Evolutionary conservation across 164 flowering plant species (phyloP), one percentile per base, ranked within the genome.

Genomic region (Annona squamosa): DNA sequence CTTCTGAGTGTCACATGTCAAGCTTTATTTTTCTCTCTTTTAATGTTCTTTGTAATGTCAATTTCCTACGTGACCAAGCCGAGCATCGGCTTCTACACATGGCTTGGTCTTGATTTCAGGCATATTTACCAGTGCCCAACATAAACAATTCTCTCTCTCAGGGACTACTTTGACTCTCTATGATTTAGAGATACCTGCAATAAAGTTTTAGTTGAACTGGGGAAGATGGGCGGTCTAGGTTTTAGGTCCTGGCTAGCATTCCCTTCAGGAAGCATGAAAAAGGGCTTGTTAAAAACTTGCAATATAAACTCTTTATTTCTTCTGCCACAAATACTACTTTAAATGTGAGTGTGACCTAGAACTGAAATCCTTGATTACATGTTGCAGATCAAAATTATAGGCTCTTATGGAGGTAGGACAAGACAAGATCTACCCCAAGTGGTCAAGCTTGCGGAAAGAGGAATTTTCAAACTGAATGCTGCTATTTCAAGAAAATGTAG

Each of bases 401-500:
- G 94, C 4, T 90, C 94, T 12, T 90, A 87, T 80, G 91, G 99
- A 73, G 94, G 76, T 2, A 81, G 94, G 69, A 91, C 94, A 46
- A 85, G 94, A 74, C 90, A 90, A 80, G 94, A 90, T 82, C 88
- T 88, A 66, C 94, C 94, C 12, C 84, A 85, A 77, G 63, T 90
- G 67, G 85, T 95, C 16, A 91, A 80, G 77, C 82, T 95, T 78
- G 99, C 99, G 10, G 95, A 93, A 81, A 79, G 85, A 2, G 99
- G 99, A 2, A 80, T 86, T 61, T 91, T 93, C 81, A 85, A 88
- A 75, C 95, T 95, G 13, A 73, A 37, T 41, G 81, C 83, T 52
- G 88, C 98, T 6, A 89, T 93, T 82, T 87, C 99, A n/a, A 85
- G 87, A 71, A 91, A 80, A 75, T 91, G 91, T 84, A 86, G 78